Conservation (phyloP, 2,329 filamentous ascomycete species). For the Botrytis fabae region DNA sequence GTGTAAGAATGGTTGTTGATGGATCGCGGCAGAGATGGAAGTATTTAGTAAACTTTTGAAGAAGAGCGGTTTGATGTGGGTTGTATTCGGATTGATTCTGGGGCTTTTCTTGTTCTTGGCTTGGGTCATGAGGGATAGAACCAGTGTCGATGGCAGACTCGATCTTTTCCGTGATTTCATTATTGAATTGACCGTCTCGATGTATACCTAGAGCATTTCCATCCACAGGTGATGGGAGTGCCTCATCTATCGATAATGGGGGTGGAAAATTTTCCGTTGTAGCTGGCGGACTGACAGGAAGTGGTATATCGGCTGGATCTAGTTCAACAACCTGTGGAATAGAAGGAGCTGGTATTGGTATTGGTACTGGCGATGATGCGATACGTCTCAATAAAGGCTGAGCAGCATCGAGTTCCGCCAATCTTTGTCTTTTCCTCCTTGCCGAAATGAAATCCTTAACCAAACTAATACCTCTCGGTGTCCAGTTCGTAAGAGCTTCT, state of each 20-base stretch:
- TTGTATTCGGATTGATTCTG: constrained; percentile 9
- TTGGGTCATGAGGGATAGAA: constrained; percentile 13
- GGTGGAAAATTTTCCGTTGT: constrained; percentile 20
- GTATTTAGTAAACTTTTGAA: constrained; percentile 44
- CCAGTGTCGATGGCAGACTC: constrained; percentile 21
- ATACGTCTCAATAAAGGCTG: constrained; percentile 65
- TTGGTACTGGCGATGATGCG: constrained; percentile 36
- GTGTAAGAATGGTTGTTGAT: constrained; percentile 53
- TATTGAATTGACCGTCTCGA: constrained; percentile 26
- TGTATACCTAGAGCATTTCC: constrained; percentile 14
- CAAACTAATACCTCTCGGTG: constrained; percentile 83
- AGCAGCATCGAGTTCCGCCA: constrained; percentile 77
- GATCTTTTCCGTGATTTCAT: constrained; percentile 33
- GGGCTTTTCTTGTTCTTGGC: constrained; percentile 40
- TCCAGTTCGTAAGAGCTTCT: constrained; percentile 81
- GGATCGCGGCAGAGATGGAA: constrained; percentile 41
- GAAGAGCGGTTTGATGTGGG: constrained; percentile 35
- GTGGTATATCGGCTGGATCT: constrained; percentile 8
- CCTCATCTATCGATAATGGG: neutral
- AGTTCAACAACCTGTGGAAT: neutral
- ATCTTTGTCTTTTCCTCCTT: constrained; percentile 70
- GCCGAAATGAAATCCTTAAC: constrained; percentile 83
- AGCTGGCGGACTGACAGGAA: constrained; percentile 11
- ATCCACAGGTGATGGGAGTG: constrained; percentile 14
- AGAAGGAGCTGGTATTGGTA: neutral